Conservation (phyloP, 2,329 filamentous ascomycete species). For the Diaporthe eres region DNA sequence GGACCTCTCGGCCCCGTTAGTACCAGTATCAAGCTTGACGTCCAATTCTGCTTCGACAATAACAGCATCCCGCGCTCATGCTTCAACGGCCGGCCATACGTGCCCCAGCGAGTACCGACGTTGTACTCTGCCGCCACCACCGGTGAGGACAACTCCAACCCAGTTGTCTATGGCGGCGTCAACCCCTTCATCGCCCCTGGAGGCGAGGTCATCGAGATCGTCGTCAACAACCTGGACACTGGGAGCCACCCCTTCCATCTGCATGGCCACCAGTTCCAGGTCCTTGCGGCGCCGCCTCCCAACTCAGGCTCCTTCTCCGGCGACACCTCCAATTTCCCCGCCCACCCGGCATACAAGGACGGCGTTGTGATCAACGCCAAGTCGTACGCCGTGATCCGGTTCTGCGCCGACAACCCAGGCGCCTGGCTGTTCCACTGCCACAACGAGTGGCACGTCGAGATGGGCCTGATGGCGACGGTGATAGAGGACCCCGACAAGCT, state of each 20-base stretch:
- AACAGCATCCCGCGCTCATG: constrained; percentile 74
- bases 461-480: constrained; percentile 69
- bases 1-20: constrained; percentile 66
- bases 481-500: constrained; percentile 73
- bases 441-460: constrained; percentile 73
- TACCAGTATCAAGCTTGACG: constrained; percentile 68
- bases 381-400: constrained; percentile 66
- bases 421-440: constrained; percentile 72
- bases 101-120: constrained; percentile 77
- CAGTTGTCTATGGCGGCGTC: constrained; percentile 59
- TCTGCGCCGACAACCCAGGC: constrained; percentile 66
- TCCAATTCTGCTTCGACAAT: constrained; percentile 71
- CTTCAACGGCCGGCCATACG: constrained; percentile 77
- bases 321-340: constrained; percentile 47
- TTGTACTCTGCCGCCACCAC: constrained; percentile 79
- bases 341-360: constrained; percentile 53
- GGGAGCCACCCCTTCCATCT: constrained; percentile 67
- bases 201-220: constrained; percentile 60
- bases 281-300: constrained; percentile 58
- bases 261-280: constrained; percentile 69
- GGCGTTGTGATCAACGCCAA: constrained; percentile 56
- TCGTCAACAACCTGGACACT: constrained; percentile 64
- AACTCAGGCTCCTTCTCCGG: constrained; percentile 55
- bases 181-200: constrained; percentile 57
- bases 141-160: constrained; percentile 59